Evolutionary conservation across 148 eudicot genomes (phyloP).

Genomic region (Silene latifolia): DNA sequence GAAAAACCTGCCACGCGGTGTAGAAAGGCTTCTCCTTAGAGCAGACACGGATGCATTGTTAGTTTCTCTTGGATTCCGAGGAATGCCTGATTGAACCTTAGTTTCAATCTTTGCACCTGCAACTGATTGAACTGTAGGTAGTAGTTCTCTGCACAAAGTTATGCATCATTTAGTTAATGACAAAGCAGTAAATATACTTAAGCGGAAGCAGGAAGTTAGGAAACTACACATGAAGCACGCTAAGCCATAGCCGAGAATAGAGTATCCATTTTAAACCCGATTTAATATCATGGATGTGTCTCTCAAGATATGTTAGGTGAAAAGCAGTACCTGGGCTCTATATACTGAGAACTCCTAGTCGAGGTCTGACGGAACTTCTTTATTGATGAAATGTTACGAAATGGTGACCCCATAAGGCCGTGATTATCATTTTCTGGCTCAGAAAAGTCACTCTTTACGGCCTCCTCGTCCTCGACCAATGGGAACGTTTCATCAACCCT

Average conservation of each 20-base stretch:
- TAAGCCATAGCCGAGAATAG: too few species aligned
- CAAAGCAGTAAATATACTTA: neutral
- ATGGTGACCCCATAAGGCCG: slow-evolving; percentile 31
- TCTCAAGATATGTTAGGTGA: too few species aligned
- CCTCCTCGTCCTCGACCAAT: slow-evolving; percentile 47
- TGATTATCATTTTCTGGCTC: slow-evolving; percentile 82
- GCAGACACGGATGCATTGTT: slow-evolving; percentile 40
- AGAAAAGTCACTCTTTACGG: slow-evolving; percentile 53
- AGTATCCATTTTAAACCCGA: too few species aligned
- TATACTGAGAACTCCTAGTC: slow-evolving; percentile 56
- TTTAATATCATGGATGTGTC: too few species aligned
- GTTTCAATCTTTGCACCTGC: slow-evolving; percentile 37
- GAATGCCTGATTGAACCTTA: slow-evolving; percentile 34
- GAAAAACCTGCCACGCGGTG: slow-evolving; percentile 70
- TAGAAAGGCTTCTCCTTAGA: slow-evolving; percentile 70
- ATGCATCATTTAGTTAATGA: slow-evolving; percentile 9
- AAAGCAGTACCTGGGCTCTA: slow-evolving; percentile 63
- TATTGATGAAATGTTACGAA: slow-evolving; percentile 26
- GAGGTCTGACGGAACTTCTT: slow-evolving; percentile 46
- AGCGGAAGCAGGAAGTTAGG: neutral
- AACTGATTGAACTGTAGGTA: slow-evolving; percentile 36
- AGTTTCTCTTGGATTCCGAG: slow-evolving; percentile 43
- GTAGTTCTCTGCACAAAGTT: slow-evolving; percentile 40
- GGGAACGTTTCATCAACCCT: slow-evolving; percentile 38
- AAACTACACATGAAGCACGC: too few species aligned